Base-by-base conservation (phyloP, 768 basidiomycete species). In the Suillus fuscotomentosus region DNA sequence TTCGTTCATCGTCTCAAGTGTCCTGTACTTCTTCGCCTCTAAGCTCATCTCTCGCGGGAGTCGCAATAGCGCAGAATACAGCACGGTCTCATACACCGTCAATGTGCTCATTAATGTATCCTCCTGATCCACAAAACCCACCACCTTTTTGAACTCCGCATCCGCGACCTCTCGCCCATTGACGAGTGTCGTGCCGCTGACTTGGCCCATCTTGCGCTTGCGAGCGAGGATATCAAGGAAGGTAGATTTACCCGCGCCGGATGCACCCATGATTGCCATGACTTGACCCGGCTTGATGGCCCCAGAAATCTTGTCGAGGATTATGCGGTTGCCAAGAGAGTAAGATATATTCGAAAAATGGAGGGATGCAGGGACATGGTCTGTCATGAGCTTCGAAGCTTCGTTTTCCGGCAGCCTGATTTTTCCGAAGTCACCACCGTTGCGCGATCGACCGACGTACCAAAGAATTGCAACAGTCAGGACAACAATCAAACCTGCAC, bases 41-140 rank as follows among this genome's bases (percentile, higher is more conserved):
- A 89, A 81, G 66, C 92, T 93, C 97, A 99, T 99, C 68, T 97
- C 95, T 69, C 95, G 79, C 15, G 97, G 97, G 34, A 99, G 76
- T 68, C 97, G 79, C 70, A 99, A 75, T 55, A 99, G 73, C 14
- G 97, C 97, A 60, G 93, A 95, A 73, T 97, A 97, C 61, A 99
- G 75, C 20, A 99, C 90, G 0, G 96, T 98, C 82, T 99, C 97
- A 75, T 98, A 99, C 24, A 99, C 97, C 3, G 97, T 99, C 77
- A 99, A 80, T 9, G 97, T 99, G 72, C 90, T 87, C 92, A 99
- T 97, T 67, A 99, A 78, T 11, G 95, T 97, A 75, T 99, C 97
- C 76, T 99, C 97, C 77, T 99, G 97, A 73, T 99, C 97, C 51
- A 99, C 97, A 68, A 92, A 99, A 38, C 97, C 97, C 67, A 91